These are phyloP conservation scores for Fusarium sp. DNA, from an alignment of 2,329 filamentous ascomycete genomes.

Conservation along the genomic window DNA sequence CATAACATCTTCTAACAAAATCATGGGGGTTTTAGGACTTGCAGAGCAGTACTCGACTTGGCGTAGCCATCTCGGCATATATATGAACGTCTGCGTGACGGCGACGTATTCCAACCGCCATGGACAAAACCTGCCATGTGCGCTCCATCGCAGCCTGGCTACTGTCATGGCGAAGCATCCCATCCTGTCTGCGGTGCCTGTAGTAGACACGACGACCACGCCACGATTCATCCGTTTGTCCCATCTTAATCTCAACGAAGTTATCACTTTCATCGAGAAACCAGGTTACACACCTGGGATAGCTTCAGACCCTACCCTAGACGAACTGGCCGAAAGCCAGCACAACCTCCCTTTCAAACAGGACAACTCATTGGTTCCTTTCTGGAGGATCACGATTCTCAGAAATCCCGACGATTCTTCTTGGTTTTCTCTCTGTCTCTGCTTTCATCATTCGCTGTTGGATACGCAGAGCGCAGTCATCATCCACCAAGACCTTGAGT, in stretches of 20 bases:
- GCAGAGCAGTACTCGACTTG: slow-evolving; percentile 8
- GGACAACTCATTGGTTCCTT: background rate
- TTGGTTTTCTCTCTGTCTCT: background rate
- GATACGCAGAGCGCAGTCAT: background rate
- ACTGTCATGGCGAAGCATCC: background rate
- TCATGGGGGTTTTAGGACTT: background rate
- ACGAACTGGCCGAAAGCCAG: background rate
- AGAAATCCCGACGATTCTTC: background rate
- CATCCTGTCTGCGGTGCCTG: background rate
- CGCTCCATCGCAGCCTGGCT: background rate
- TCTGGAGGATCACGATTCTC: background rate
- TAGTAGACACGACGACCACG: background rate
- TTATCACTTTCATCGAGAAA: background rate
- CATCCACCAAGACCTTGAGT: background rate
- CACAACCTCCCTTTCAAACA: background rate
- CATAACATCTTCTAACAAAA: background rate
- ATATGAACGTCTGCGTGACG: slow-evolving; percentile 1
- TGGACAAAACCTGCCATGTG: background rate
- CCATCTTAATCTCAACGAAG: background rate
- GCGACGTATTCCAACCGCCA: background rate
- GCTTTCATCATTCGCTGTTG: background rate
- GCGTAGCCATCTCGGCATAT: slow-evolving; percentile 1
- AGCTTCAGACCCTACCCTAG: background rate
- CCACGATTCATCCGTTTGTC: background rate
- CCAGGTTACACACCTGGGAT: background rate